Conservation (phyloP, 345 rosid genomes). For the Triadica sebifera region DNA sequence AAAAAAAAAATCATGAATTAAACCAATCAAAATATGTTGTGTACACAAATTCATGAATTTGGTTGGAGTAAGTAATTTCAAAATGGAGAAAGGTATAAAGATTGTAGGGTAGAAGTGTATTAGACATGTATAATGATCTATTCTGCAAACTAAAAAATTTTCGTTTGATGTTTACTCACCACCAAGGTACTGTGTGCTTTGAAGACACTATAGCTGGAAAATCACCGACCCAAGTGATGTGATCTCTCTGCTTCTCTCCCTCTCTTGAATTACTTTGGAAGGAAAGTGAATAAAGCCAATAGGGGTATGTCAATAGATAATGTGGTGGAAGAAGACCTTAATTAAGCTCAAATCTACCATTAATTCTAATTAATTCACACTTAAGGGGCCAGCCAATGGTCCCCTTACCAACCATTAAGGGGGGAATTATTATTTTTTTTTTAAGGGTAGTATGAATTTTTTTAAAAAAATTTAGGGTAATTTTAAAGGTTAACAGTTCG, state of each 20-base stretch:
- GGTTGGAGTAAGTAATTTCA: no score
- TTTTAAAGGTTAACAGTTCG: no score
- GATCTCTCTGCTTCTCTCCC: constrained; percentile 2
- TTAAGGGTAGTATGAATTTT: no score
- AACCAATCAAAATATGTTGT: no score
- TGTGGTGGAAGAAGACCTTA: background rate
- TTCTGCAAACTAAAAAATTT: background rate
- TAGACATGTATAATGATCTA: no score
- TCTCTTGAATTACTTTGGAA: constrained; percentile 26
- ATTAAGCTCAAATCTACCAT: no score
- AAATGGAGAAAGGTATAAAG: no score
- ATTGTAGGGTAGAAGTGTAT: no score
- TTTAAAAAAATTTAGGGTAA: no score
- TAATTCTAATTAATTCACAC: background rate
- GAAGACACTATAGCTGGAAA: constrained; percentile 27
- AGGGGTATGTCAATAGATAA: background rate
- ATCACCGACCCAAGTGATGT: constrained; percentile 33
- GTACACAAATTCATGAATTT: no score
- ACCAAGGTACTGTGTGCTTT: constrained; percentile 35
- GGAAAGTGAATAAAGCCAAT: constrained; percentile 3
- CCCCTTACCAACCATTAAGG: constrained; percentile 22
- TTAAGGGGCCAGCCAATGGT: background rate
- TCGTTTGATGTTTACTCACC: constrained; percentile 22
- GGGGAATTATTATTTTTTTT: no score
- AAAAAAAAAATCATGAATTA: no score